phyloP scores from a whole-genome alignment of 768 basidiomycete genomes.

The Hirschioporus abietinus region DNA sequence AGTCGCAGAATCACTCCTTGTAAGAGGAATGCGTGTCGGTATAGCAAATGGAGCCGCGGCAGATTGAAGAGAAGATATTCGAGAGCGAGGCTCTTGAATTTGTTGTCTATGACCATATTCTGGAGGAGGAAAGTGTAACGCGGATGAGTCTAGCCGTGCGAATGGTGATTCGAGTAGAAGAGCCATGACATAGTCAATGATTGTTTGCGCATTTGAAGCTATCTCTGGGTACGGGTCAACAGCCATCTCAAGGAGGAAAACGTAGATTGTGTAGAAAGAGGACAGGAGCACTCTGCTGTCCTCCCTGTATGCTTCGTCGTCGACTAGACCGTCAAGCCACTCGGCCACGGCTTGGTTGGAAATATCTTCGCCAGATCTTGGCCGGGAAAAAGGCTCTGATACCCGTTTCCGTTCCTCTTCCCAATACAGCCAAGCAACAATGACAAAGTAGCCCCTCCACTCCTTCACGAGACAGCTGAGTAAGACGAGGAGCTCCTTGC shows the following conservation, averaged over 20 bases:
- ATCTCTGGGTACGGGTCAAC: constrained; percentile 93
- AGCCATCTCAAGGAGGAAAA: constrained; percentile 82
- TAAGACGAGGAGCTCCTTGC: constrained; percentile 88
- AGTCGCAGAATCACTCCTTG: constrained; percentile 58
- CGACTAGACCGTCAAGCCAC: constrained; percentile 70
- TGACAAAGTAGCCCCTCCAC: constrained; percentile 93
- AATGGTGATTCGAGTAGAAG: constrained; percentile 88
- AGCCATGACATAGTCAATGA: constrained; percentile 90
- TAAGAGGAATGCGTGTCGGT: constrained; percentile 40
- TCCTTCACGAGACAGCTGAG: constrained; percentile 93
- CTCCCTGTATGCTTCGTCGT: constrained; percentile 60
- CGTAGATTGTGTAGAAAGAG: constrained; percentile 93
- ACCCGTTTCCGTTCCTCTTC: constrained; percentile 65
- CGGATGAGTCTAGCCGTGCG: constrained; percentile 61
- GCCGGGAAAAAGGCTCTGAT: background rate
- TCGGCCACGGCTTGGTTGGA: constrained; percentile 67
- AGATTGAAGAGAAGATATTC: constrained; percentile 45
- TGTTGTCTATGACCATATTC: constrained; percentile 33
- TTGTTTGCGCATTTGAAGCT: constrained; percentile 82
- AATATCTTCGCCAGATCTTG: constrained; percentile 49
- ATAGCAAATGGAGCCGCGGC: constrained; percentile 39
- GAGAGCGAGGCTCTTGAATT: constrained; percentile 28
- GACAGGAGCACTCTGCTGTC: constrained; percentile 81
- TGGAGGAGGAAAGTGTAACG: constrained; percentile 49
- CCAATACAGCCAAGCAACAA: constrained; percentile 96